Conservation (phyloP, 345 rosid genomes). For the Lumnitzera littorea region DNA sequence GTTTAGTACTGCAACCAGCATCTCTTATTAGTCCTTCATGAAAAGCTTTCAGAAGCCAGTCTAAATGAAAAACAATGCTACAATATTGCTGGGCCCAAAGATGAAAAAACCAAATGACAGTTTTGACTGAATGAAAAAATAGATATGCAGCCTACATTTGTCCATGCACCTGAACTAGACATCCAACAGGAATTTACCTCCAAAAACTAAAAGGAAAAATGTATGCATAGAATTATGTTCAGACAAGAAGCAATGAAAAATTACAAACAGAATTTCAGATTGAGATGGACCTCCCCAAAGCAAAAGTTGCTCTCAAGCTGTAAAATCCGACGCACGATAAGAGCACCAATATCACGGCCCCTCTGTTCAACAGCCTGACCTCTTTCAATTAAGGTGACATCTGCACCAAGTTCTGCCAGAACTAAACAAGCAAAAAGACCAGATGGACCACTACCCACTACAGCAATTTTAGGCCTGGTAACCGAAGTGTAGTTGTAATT, state of each 20-base stretch:
- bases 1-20: no score
- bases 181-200: no score
- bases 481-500: slow-evolving; percentile 14
- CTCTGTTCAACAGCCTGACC: slow-evolving; percentile 93
- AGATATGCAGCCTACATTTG: no score
- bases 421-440: slow-evolving; percentile 92
- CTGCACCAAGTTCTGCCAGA: slow-evolving; percentile 93
- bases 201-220: no score
- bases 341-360: slow-evolving; percentile 91
- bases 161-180: no score
- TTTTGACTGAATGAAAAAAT: no score
- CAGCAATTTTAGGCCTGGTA: slow-evolving; percentile 57
- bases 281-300: slow-evolving; percentile 83
- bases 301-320: slow-evolving; percentile 94
- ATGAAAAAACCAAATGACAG: no score
- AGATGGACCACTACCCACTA: slow-evolving; percentile 93
- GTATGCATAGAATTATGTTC: background rate
- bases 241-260: background rate
- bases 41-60: no score
- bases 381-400: slow-evolving; percentile 85
- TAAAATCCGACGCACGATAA: slow-evolving; percentile 64
- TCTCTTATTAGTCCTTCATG: no score
- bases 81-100: no score
- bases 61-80: no score
- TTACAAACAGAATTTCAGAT: slow-evolving; percentile 16